Evolutionary conservation across 2,329 filamentous ascomycete genomes (phyloP), one percentile per base, ranked within the genome.

Genomic region (Arthrocladium fulminans): DNA sequence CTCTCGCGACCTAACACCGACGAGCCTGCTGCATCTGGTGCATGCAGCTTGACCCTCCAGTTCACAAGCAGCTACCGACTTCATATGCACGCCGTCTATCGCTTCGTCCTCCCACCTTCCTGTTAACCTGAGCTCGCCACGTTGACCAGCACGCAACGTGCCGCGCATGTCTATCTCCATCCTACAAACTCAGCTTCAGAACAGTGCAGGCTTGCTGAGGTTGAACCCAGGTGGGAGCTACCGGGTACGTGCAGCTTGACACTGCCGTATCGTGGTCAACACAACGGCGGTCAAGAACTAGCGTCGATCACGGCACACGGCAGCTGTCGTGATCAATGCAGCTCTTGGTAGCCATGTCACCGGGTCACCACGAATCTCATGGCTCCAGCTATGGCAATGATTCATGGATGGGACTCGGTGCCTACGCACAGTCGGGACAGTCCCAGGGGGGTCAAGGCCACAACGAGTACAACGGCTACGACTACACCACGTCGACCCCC

Each of bases 371-470:
- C 51, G 65, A 70, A 56, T 60, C 62, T 37, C 68, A 67, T 50
- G 68, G 68, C 23, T 63, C 67, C 58, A 67, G 69, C 50, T 72
- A 70, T 60, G 59, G 64, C 49, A 64, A 65, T 52, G 65, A 65
- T 46, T 65, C 66, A 49, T 73, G 72, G 70, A 63, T 70, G 48
- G 67, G 72, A 46, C 63, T 74, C 54, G 64, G 65, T 29, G 73
- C 73, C 54, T 68, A 69, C 51, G 49, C 56, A 48, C 47, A 32
- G 20, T n/a, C 39, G 25, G 22, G 23, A 35, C 67, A 72, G 42
- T 66, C 80, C 12, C 85, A 86, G 59, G 80, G 81, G 57, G 79
- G 83, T 53, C 84, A 83, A 49, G 79, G 82, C 20, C 79, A 87
- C 67, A 73, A 80, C 34, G 83, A 86, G 57, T 88, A 86, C 61